A percentile compares a stretch with the other conserved stretches of the same genome.
Conservation (phyloP, 1,139 yeast species). For the Blastobotrys niveus region DNA sequence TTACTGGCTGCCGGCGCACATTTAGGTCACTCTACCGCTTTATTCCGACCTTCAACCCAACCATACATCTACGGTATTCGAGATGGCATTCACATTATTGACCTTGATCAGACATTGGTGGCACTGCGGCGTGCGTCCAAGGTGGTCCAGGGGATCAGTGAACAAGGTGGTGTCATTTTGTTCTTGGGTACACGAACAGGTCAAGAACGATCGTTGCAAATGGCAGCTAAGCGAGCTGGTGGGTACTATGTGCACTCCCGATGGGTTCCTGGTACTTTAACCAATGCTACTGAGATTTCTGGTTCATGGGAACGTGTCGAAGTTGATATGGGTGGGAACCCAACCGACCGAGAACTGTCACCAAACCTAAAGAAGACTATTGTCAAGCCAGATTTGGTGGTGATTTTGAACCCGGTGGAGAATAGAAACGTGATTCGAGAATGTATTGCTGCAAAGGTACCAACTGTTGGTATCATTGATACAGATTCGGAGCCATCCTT, state of each 20-base stretch:
- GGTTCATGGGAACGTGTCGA: conserved; percentile 54
- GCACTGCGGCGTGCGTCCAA: conserved; percentile 73
- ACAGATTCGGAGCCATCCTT: conserved; percentile 88
- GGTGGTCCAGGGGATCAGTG: conserved; percentile 74
- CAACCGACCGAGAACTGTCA: conserved; percentile 53
- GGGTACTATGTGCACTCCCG: conserved; percentile 79
- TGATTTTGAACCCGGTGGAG: conserved; percentile 82
- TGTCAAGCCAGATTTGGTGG: conserved; percentile 83
- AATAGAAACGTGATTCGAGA: conserved; percentile 76
- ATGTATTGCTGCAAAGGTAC: conserved; percentile 76
- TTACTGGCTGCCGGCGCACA: conserved; percentile 92
- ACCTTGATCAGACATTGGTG: conserved; percentile 72
- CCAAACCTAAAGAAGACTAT: conserved; percentile 33
- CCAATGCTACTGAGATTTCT: conserved; percentile 75
- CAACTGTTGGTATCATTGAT: conserved; percentile 90
- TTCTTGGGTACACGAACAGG: conserved; percentile 82
- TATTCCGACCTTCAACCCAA: conserved; percentile 81
- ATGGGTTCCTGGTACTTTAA: conserved; percentile 95
- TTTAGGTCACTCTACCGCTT: conserved; percentile 77
- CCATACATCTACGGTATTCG: conserved; percentile 85
- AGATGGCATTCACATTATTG: conserved; percentile 83
- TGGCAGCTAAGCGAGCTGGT: conserved; percentile 69
- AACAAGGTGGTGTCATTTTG: conserved; percentile 76
- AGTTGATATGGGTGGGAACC: conserved; percentile 57
- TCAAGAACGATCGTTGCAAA: conserved; percentile 66